phyloP scores from a whole-genome alignment of 1,139 yeast genomes.

The Kodamaea sp. region DNA sequence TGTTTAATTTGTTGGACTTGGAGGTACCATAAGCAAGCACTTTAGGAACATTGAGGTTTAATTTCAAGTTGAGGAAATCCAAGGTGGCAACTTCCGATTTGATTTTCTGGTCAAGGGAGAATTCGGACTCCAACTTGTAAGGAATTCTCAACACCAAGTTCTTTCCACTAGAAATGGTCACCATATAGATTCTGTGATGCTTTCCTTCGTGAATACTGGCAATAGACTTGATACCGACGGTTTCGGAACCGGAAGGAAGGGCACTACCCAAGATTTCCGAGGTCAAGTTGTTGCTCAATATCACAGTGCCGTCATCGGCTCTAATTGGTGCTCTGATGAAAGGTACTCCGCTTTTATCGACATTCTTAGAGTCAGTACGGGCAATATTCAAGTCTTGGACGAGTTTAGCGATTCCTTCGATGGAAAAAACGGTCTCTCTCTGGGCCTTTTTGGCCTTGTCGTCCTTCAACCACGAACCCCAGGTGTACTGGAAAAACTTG shows the following conservation, averaged over 20 bases:
- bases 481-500: constrained; percentile 79
- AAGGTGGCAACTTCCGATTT: constrained; percentile 92
- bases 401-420: constrained; percentile 67
- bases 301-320: constrained; percentile 42
- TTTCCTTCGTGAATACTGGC: constrained; percentile 91
- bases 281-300: constrained; percentile 48
- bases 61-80: constrained; percentile 67
- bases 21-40: constrained; percentile 73
- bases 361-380: constrained; percentile 22
- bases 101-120: constrained; percentile 64
- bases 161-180: constrained; percentile 62
- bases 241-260: constrained; percentile 32
- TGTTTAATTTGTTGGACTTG: constrained; percentile 58
- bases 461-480: constrained; percentile 93
- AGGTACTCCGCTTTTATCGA: constrained; percentile 27
- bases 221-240: constrained; percentile 63
- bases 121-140: constrained; percentile 67
- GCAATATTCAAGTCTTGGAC: constrained; percentile 41
- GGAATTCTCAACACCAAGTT: constrained; percentile 81
- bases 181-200: constrained; percentile 82
- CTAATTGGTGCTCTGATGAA: constrained; percentile 35
- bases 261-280: constrained; percentile 41
- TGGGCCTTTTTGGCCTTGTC: constrained; percentile 71
- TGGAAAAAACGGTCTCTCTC: constrained; percentile 80
- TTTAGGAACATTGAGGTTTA: constrained; percentile 64